Conservation (phyloP, 2,329 filamentous ascomycete species). For the Samsoniella hepiali region DNA sequence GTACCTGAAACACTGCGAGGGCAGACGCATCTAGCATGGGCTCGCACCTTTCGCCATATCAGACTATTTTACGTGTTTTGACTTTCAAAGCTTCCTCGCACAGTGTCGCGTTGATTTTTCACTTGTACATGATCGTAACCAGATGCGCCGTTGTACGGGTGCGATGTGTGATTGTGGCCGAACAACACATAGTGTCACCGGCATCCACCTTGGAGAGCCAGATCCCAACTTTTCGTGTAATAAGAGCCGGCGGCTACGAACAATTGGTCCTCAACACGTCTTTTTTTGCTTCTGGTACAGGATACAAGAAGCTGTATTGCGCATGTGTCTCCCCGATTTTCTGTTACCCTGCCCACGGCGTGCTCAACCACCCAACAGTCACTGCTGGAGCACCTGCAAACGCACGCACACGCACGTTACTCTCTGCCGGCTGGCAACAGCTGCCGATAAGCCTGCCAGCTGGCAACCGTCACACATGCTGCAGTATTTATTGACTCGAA, state of each 20-base stretch:
- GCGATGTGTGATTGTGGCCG: neutral
- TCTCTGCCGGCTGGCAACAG: neutral
- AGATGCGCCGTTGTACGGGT: conserved; percentile 2
- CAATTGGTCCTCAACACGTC: neutral
- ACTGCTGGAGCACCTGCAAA: conserved; percentile 3
- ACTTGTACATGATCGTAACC: neutral
- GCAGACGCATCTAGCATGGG: neutral
- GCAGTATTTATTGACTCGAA: neutral
- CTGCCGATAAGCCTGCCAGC: conserved; percentile 2
- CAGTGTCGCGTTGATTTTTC: neutral
- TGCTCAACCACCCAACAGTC: neutral
- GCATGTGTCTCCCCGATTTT: neutral
- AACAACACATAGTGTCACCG: conserved; percentile 1
- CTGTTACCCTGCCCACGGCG: neutral
- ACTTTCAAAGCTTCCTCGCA: neutral
- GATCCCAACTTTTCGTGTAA: neutral
- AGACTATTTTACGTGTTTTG: conserved; percentile 1
- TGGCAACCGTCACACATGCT: conserved; percentile 3
- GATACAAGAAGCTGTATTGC: neutral
- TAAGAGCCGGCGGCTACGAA: neutral
- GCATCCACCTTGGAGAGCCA: conserved; percentile 1
- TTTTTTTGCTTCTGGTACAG: neutral
- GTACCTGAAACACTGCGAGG: neutral
- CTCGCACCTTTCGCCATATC: neutral
- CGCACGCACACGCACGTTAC: neutral